A percentile compares a stretch with the other conserved stretches of the same genome.
These are phyloP conservation scores for Corynascus novoguineensis DNA, from an alignment of 495 filamentous ascomycete genomes.

Conservation along the genomic window DNA sequence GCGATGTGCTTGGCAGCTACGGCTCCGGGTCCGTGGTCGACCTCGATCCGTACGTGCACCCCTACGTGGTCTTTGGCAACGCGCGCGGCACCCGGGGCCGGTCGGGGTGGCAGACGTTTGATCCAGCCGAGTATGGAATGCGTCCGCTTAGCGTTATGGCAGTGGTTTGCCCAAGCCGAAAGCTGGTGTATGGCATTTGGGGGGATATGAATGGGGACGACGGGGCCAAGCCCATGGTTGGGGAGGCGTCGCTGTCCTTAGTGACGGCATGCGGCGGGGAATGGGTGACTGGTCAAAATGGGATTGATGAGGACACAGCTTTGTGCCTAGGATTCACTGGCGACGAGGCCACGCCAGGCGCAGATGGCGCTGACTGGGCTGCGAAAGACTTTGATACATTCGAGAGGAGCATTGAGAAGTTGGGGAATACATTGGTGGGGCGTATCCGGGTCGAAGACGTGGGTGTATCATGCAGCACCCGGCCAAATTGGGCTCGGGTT, in stretches of 20 bases:
- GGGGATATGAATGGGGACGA: slow-evolving; percentile 59
- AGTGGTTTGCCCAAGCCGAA: slow-evolving; percentile 53
- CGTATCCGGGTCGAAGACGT: not conserved
- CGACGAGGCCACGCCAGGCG: slow-evolving; percentile 43
- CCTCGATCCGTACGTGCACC: slow-evolving; percentile 56
- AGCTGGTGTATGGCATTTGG: slow-evolving; percentile 62
- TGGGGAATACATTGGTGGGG: slow-evolving; percentile 41
- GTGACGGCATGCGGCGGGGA: slow-evolving; percentile 51
- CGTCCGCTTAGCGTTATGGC: slow-evolving; percentile 58
- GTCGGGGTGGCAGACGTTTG: slow-evolving; percentile 37
- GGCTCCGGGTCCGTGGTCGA: slow-evolving; percentile 42
- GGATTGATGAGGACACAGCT: slow-evolving; percentile 45
- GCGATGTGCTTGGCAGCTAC: slow-evolving; percentile 39
- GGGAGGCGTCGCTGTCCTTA: slow-evolving; percentile 54
- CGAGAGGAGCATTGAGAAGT: slow-evolving; percentile 42
- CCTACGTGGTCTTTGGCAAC: slow-evolving; percentile 66
- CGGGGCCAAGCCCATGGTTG: slow-evolving; percentile 40
- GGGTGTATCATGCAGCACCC: not conserved
- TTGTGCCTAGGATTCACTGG: slow-evolving; percentile 54
- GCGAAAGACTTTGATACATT: slow-evolving; percentile 40
- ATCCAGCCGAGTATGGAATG: slow-evolving; percentile 49
- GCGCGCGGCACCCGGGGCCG: slow-evolving; percentile 22
- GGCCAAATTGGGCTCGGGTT: not conserved
- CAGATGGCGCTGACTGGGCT: slow-evolving; percentile 45
- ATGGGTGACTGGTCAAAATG: slow-evolving; percentile 43